Evolutionary conservation across 768 basidiomycete genomes (phyloP).

Genomic region (Wakefieldia striispora): DNA sequence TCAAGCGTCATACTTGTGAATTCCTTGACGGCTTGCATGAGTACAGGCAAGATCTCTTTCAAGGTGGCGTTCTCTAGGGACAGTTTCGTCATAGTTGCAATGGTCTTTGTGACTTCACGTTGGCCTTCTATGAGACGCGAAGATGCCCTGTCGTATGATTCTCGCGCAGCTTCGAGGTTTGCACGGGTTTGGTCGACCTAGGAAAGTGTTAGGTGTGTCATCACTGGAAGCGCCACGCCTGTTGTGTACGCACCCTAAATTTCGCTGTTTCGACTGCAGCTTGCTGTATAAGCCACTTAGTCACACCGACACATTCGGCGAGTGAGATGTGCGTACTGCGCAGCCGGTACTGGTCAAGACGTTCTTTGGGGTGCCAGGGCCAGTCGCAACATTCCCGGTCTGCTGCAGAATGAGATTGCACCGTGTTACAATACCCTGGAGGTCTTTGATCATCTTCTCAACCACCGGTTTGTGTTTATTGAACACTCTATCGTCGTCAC

Average conservation of each 20-base stretch:
- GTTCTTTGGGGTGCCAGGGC: slow-evolving; percentile 15
- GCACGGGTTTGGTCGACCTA: slow-evolving; percentile 22
- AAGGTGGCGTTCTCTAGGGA: slow-evolving; percentile 20
- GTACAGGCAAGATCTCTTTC: slow-evolving; percentile 16
- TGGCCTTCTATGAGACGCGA: slow-evolving; percentile 16
- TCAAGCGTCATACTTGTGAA: slow-evolving; percentile 10
- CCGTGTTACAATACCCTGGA: slow-evolving; percentile 16
- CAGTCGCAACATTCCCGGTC: slow-evolving; percentile 10
- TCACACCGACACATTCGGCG: neutral
- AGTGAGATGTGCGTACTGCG: neutral
- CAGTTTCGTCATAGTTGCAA: slow-evolving; percentile 15
- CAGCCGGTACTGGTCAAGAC: slow-evolving; percentile 2
- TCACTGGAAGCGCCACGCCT: neutral
- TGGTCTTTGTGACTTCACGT: slow-evolving; percentile 19
- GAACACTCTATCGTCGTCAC: slow-evolving; percentile 1
- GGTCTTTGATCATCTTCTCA: slow-evolving; percentile 12
- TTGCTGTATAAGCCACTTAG: neutral
- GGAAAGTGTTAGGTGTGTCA: neutral
- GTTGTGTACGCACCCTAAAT: slow-evolving; percentile 5
- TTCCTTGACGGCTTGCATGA: slow-evolving; percentile 17
- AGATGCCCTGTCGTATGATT: slow-evolving; percentile 13
- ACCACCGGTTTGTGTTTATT: slow-evolving; percentile 5
- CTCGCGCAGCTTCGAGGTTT: slow-evolving; percentile 18
- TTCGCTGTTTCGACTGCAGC: slow-evolving; percentile 12
- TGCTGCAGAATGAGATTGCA: slow-evolving; percentile 20